Conservation (phyloP, 352 stramenopile genomes). For the Thraustochytrium striatum region DNA sequence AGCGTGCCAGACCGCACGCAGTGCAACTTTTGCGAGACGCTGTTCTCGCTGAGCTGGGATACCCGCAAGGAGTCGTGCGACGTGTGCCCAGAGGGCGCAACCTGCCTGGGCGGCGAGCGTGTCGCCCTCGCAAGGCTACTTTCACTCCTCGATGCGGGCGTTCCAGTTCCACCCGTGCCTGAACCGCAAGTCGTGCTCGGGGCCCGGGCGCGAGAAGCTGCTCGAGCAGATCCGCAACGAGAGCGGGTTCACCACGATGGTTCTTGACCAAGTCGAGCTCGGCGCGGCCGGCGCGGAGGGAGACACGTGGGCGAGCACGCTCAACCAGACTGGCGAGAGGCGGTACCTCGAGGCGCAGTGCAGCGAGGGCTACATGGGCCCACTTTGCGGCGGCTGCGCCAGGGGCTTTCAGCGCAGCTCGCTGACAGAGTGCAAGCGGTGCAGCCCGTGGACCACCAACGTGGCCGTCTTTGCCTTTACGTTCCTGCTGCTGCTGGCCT, state of each 20-base stretch:
- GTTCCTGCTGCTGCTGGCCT: neutral
- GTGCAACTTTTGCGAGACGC: neutral
- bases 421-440: neutral
- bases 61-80: neutral
- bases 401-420: neutral
- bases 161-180: neutral
- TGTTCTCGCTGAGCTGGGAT: conserved; percentile 2
- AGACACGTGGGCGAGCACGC: no score
- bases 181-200: neutral
- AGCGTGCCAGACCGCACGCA: neutral
- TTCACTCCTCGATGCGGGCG: neutral
- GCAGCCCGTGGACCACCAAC: neutral
- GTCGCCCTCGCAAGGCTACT: neutral
- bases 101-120: neutral
- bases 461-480: neutral
- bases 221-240: neutral
- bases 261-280: neutral
- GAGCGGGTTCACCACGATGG: neutral
- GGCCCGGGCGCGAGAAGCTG: neutral
- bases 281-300: neutral
- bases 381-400: neutral
- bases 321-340: neutral
- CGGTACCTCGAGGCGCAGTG: neutral
- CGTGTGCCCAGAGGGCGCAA: conserved; percentile 1
- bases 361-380: neutral